Evolutionary conservation across 2,329 filamentous ascomycete species (phyloP), one percentile per base, ranked within the genome.

Genomic region (Ilyonectria sp.): DNA sequence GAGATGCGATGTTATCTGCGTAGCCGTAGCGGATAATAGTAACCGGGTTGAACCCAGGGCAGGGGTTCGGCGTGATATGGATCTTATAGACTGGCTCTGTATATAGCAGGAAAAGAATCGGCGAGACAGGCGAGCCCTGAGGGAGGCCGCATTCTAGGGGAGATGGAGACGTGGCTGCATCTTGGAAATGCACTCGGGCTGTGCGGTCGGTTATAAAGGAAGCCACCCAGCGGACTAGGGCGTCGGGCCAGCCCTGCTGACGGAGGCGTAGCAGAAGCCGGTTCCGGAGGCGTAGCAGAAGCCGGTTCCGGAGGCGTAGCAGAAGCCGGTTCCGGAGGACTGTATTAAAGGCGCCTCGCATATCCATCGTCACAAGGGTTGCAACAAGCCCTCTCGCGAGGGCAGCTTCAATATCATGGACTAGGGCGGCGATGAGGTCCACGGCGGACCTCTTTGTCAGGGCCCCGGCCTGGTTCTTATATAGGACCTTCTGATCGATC

Each of bases 361-460:
- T 66, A 37, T 74, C 64, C 5, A 73, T 63, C 1, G 57, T 74
- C 9, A 71, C 23, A 13, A 74, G 40, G 9, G 58, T 71, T 6
- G 52, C 63, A 1, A 72, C 62, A 23, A 62, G 23, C 3, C 62
- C 62, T 17, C 40, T 26, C 2, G 55, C 53, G 7, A 74, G 60
- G 8, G 63, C 69, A 54, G 60, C 63, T 50, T 76, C 65, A 3
- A 74, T 68, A 9, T 76, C 50, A 31, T 74, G 47, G 17, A 73
- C 62, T 0, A 76, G 59, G 10, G 66, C 59, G 6, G 68, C 53
- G n/a, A 62, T 19, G n/a, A 62, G 40, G 60, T 63, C 52, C 19
- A 40, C 35, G n/a, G 37, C 37, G 6, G 69, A 71, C n/a, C 71
- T 53, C 33, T 74, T 72, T 6, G 64, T 74, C 2, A 78, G 75